Evolutionary conservation across 257 asterid species (phyloP).

Genomic region (Nicotiana attenuata): DNA sequence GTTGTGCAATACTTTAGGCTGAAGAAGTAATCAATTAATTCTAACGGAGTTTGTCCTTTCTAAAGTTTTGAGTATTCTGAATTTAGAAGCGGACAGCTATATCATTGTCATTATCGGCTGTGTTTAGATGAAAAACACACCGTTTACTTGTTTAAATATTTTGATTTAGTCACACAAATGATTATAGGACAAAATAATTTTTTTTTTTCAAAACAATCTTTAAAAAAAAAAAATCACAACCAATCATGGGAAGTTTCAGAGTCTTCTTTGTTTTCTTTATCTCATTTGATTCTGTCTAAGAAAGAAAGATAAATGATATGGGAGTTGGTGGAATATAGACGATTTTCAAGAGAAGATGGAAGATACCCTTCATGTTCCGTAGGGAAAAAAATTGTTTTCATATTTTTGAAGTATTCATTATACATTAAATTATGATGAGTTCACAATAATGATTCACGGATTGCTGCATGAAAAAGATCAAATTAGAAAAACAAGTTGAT

Average conservation of each 20-base stretch:
- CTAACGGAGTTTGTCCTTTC: conserved; percentile 13
- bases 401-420: background rate
- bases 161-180: conserved; percentile 14
- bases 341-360: conserved; percentile 9
- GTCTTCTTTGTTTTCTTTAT: conserved; percentile 18
- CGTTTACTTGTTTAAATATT: conserved; percentile 10
- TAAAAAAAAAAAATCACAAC: background rate
- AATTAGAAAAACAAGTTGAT: conserved; percentile 1
- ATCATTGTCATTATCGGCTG: conserved; percentile 39
- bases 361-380: conserved; percentile 16
- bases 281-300: conserved; percentile 22
- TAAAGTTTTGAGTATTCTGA: background rate
- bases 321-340: conserved; percentile 29
- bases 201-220: background rate
- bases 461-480: background rate
- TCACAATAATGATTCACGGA: background rate
- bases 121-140: conserved; percentile 16
- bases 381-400: background rate
- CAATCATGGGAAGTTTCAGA: conserved; percentile 27
- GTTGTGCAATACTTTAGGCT: background rate
- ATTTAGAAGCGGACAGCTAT: conserved; percentile 23
- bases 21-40: background rate
- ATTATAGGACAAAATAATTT: conserved; percentile 17
- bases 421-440: background rate
- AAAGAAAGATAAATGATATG: conserved; percentile 1